Evolutionary conservation across 2,329 filamentous ascomycete genomes (phyloP).

Genomic region (Harringtonia lauricola): DNA sequence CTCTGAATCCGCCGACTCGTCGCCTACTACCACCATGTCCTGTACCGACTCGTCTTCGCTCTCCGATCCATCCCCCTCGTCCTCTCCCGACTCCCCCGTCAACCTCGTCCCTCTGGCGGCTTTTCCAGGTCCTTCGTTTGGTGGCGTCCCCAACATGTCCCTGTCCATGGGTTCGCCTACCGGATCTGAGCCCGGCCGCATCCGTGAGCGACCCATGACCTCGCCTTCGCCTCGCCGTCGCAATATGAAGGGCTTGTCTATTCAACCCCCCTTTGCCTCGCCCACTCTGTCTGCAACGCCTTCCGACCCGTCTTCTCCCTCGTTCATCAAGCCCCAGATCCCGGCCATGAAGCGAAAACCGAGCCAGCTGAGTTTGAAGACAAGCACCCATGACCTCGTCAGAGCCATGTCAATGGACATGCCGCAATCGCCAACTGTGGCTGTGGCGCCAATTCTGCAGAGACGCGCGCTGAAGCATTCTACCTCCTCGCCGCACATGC

Average conservation of each 20-base stretch:
- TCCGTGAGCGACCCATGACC: constrained; percentile 47
- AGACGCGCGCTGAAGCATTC: constrained; percentile 56
- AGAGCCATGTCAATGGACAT: constrained; percentile 39
- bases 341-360: constrained; percentile 63
- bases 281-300: constrained; percentile 34
- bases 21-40: constrained; percentile 86
- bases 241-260: constrained; percentile 76
- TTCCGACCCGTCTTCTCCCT: constrained; percentile 60
- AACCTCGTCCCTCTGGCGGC: constrained; percentile 61
- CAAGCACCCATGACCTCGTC: constrained; percentile 47
- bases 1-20: constrained; percentile 83
- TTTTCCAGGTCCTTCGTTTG: constrained; percentile 52
- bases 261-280: constrained; percentile 49
- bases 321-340: constrained; percentile 71
- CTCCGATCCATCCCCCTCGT: constrained; percentile 82
- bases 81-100: constrained; percentile 82
- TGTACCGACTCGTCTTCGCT: constrained; percentile 85
- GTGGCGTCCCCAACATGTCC: constrained; percentile 25
- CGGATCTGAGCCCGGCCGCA: constrained; percentile 14
- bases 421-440: constrained; percentile 41
- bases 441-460: constrained; percentile 42
- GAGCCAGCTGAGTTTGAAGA: constrained; percentile 69
- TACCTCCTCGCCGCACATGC: constrained; percentile 56
- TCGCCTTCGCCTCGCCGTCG: constrained; percentile 63
- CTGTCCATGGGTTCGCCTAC: constrained; percentile 24